These are phyloP conservation scores for Dendrobium huoshanense DNA, from an alignment of 106 monocot genomes.

Conservation along the genomic window DNA sequence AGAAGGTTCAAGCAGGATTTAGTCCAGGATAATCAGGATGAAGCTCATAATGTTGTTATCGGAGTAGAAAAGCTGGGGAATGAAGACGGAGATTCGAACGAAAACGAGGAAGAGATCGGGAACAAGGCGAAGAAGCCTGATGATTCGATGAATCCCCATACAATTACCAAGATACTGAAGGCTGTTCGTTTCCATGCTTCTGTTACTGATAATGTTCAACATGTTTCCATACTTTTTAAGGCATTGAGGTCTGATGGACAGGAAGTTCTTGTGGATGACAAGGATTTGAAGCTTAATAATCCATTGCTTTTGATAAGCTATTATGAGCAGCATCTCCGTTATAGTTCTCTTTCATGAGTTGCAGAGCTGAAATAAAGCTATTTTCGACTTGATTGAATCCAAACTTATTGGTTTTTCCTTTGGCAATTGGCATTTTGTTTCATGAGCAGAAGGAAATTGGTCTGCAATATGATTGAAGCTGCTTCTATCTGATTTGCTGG, in stretches of 20 bases:
- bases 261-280: slow-evolving; percentile 41
- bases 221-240: slow-evolving; percentile 12
- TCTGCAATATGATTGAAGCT: background rate
- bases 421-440: background rate
- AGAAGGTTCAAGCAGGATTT: slow-evolving; percentile 58
- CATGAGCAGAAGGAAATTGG: background rate
- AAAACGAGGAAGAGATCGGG: slow-evolving; percentile 20
- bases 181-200: slow-evolving; percentile 12
- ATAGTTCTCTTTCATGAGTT: slow-evolving; percentile 26
- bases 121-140: slow-evolving; percentile 28
- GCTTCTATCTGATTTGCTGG: background rate
- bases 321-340: slow-evolving; percentile 53
- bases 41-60: slow-evolving; percentile 1
- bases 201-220: slow-evolving; percentile 14
- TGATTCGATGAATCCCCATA: slow-evolving; percentile 7
- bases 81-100: slow-evolving; percentile 34
- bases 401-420: background rate
- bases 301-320: slow-evolving; percentile 45
- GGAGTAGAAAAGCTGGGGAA: slow-evolving; percentile 28
- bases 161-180: slow-evolving; percentile 17
- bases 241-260: slow-evolving; percentile 43
- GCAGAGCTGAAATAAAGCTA: background rate
- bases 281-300: slow-evolving; percentile 38
- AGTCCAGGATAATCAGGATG: background rate
- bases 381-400: background rate